These are phyloP conservation scores for Pseudocercospora vitis DNA, from an alignment of 2,329 filamentous ascomycete species.

Conservation along the genomic window DNA sequence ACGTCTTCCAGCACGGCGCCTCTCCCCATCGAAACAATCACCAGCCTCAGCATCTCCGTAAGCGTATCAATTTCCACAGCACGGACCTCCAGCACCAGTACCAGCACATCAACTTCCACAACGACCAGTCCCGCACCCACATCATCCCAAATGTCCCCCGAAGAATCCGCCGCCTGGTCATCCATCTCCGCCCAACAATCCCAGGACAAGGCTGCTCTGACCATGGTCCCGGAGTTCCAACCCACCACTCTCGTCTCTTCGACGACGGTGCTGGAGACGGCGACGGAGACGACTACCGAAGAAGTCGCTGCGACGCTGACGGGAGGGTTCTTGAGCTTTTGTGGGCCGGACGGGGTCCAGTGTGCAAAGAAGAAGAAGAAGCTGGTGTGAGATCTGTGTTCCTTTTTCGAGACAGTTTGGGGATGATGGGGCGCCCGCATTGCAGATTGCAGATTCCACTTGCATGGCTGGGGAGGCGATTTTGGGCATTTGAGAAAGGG, in stretches of 20 bases:
- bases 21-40: neutral
- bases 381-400: too few relatives aligned
- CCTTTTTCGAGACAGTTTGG: too few relatives aligned
- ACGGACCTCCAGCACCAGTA: neutral
- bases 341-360: neutral
- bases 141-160: neutral
- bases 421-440: too few relatives aligned
- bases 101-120: neutral
- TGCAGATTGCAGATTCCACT: too few relatives aligned
- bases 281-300: neutral
- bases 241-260: slow-evolving; percentile 1
- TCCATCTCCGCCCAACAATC: neutral
- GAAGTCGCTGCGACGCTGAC: neutral
- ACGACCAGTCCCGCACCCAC: neutral
- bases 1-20: too few relatives aligned
- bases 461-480: too few relatives aligned
- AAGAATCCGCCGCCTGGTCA: slow-evolving; percentile 1
- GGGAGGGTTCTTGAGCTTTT: neutral
- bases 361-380: neutral
- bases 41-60: neutral
- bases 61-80: neutral
- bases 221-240: neutral
- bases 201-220: neutral
- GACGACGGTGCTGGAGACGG: neutral
- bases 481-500: too few relatives aligned